phyloP scores from a whole-genome alignment of 2,329 filamentous ascomycete genomes.

The Periconia sp. region DNA sequence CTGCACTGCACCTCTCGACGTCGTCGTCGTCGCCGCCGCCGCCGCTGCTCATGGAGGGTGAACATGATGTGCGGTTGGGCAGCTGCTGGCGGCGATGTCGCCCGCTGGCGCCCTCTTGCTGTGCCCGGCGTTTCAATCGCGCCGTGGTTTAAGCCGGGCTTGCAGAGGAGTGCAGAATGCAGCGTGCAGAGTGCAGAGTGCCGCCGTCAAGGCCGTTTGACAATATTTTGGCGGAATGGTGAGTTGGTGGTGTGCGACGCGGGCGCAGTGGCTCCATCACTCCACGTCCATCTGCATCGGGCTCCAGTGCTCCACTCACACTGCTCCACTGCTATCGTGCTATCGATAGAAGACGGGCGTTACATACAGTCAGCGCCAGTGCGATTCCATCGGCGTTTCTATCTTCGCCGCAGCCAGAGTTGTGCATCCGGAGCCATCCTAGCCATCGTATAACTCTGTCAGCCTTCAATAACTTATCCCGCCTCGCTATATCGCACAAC shows the following conservation, averaged over 20 bases:
- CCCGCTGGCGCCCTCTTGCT: conserved; percentile 12
- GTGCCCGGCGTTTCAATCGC: conserved; percentile 33
- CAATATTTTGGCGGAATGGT: conserved; percentile 13
- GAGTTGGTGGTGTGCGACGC: conserved; percentile 2
- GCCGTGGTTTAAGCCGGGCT: conserved; percentile 9
- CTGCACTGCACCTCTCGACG: conserved; percentile 32
- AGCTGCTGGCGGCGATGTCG: conserved; percentile 22
- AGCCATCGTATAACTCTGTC: conserved; percentile 36
- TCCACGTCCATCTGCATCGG: too few species aligned
- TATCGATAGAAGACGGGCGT: conserved; percentile 8
- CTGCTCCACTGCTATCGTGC: not conserved
- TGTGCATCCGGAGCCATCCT: conserved; percentile 35
- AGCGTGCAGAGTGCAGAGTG: conserved; percentile 16
- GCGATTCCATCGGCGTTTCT: conserved; percentile 15
- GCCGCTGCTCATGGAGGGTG: conserved; percentile 24
- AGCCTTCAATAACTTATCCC: conserved; percentile 41
- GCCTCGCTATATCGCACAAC: conserved; percentile 19
- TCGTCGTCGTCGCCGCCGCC: conserved; percentile 5
- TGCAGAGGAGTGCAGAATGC: conserved; percentile 19
- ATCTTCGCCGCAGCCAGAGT: conserved; percentile 23
- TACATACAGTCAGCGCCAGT: conserved; percentile 18
- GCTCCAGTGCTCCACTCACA: too few species aligned
- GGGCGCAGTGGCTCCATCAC: too few species aligned
- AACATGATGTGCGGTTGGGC: conserved; percentile 25
- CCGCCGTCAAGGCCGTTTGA: conserved; percentile 20